Conservation (phyloP, 2,329 filamentous ascomycete genomes). For the Clarireedia homoeocarpa region DNA sequence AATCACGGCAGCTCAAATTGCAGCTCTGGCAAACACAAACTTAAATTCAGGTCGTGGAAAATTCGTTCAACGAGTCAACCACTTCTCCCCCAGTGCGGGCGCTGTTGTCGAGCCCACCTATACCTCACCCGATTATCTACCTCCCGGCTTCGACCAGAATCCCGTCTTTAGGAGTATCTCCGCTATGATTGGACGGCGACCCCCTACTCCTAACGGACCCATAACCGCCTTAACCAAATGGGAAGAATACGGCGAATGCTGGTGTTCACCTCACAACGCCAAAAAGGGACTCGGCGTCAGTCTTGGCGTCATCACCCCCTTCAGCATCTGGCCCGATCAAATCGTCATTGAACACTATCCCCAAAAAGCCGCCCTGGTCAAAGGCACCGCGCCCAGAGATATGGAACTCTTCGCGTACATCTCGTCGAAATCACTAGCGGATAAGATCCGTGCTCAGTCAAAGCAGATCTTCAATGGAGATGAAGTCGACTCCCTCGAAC, state of each 20-base stretch:
- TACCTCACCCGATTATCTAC: constrained; percentile 43
- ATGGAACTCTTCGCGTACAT: constrained; percentile 64
- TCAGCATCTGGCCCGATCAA: constrained; percentile 56
- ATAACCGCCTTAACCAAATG: constrained; percentile 57
- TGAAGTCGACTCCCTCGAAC: constrained; percentile 22
- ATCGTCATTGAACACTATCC: constrained; percentile 67
- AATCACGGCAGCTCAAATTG: constrained; percentile 19
- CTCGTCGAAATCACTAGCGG: constrained; percentile 32
- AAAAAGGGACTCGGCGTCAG: constrained; percentile 45
- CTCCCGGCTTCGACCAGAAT: constrained; percentile 9
- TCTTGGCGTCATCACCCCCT: constrained; percentile 54
- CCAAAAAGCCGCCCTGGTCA: constrained; percentile 51
- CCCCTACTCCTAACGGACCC: constrained; percentile 32
- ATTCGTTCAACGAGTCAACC: constrained; percentile 53
- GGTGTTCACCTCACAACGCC: constrained; percentile 57
- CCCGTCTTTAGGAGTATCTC: neutral
- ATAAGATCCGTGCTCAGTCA: constrained; percentile 32
- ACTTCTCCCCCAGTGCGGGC: constrained; percentile 58
- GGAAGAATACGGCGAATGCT: constrained; percentile 79
- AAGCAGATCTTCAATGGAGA: constrained; percentile 32
- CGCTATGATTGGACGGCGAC: constrained; percentile 19
- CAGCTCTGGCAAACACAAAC: constrained; percentile 22
- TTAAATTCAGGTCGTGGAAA: constrained; percentile 15
- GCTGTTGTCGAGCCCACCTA: constrained; percentile 52
- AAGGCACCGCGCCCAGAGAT: constrained; percentile 53